These are phyloP conservation scores for Sugiyamaella lignohabitans DNA, from an alignment of 805 yeast genomes.

Conservation along the genomic window DNA sequence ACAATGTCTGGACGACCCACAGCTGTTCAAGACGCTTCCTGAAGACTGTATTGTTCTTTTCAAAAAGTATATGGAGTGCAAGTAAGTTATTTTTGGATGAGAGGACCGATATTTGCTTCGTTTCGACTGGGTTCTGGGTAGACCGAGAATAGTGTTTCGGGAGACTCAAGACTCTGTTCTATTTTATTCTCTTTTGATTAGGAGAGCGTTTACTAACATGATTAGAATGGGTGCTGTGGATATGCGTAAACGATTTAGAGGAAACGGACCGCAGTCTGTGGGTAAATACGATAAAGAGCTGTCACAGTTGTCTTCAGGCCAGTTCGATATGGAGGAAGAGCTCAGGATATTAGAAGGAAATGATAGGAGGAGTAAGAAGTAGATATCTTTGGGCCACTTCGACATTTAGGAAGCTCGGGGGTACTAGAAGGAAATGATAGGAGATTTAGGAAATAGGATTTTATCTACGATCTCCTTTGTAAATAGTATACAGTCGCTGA, in stretches of 20 bases:
- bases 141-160: not conserved
- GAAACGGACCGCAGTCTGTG: constrained; percentile 88
- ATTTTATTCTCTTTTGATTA: too few species aligned
- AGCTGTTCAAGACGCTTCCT: constrained; percentile 69
- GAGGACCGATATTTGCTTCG: too few species aligned
- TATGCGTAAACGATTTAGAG: constrained; percentile 84
- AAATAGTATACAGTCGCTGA: too few species aligned
- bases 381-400: constrained; percentile 72
- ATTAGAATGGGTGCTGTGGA: constrained; percentile 43
- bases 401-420: constrained; percentile 71
- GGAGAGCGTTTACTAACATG: too few species aligned
- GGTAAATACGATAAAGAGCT: constrained; percentile 89
- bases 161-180: not conserved
- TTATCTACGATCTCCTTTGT: not conserved
- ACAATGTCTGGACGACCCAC: constrained; percentile 77
- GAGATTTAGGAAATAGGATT: constrained; percentile 26
- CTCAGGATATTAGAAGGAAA: constrained; percentile 51
- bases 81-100: constrained; percentile 31
- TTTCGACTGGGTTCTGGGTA: not conserved
- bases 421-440: constrained; percentile 41
- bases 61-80: constrained; percentile 83
- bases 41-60: constrained; percentile 82
- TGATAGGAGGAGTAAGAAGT: not conserved
- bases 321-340: constrained; percentile 78
- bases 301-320: constrained; percentile 69